Percentiles rank a stretch among this genome's conserved stretches.
Conservation (phyloP, 768 basidiomycete genomes). For the Boletus sensibilis region DNA sequence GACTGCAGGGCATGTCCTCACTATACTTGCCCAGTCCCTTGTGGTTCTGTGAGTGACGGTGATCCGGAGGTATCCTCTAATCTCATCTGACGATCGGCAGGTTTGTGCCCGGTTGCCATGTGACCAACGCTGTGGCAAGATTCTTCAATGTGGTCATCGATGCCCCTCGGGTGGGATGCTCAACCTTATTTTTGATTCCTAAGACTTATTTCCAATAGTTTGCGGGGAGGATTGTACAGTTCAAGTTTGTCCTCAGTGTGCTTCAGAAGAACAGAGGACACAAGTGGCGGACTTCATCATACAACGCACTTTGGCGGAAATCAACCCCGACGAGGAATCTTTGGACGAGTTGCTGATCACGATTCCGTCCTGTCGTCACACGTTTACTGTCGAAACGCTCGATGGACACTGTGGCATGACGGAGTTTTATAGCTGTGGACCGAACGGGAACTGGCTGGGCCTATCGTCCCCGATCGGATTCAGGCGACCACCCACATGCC, state of each 20-base stretch:
- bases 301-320: slow-evolving; percentile 48
- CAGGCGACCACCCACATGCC: slow-evolving; percentile 52
- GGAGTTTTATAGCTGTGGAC: slow-evolving; percentile 45
- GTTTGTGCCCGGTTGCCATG: slow-evolving; percentile 67
- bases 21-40: slow-evolving; percentile 55
- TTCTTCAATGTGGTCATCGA: slow-evolving; percentile 56
- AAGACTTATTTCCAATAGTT: slow-evolving; percentile 38
- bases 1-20: slow-evolving; percentile 53
- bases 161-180: slow-evolving; percentile 60
- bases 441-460: slow-evolving; percentile 42
- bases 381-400: slow-evolving; percentile 70
- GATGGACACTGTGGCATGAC: slow-evolving; percentile 56
- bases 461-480: slow-evolving; percentile 42
- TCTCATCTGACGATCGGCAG: slow-evolving; percentile 31
- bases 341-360: slow-evolving; percentile 58
- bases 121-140: slow-evolving; percentile 49
- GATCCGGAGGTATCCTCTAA: neutral
- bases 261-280: slow-evolving; percentile 35
- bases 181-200: neutral
- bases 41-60: slow-evolving; percentile 56
- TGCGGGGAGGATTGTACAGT: slow-evolving; percentile 62
- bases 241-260: slow-evolving; percentile 57
- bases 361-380: slow-evolving; percentile 57
- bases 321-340: slow-evolving; percentile 39
- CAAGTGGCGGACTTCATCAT: slow-evolving; percentile 61